A percentile compares a stretch with the other conserved stretches of the same genome.
phyloP scores from a whole-genome alignment of 2,329 filamentous ascomycete species.

The Fusarium siculi region DNA sequence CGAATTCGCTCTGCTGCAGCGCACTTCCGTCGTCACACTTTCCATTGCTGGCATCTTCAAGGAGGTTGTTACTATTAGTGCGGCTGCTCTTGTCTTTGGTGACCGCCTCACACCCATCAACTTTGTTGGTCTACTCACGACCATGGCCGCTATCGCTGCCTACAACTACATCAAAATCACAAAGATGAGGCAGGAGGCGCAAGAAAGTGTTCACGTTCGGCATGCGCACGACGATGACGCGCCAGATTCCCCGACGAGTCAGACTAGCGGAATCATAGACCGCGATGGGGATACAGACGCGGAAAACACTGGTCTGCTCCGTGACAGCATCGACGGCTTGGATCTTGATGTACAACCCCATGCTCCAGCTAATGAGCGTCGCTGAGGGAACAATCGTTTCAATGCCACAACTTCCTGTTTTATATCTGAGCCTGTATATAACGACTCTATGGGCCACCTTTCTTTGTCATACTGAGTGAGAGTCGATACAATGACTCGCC shows the following conservation, averaged over 20 bases:
- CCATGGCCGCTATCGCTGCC: slow-evolving; percentile 83
- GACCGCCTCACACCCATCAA: slow-evolving; percentile 91
- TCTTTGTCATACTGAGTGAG: slow-evolving; percentile 18
- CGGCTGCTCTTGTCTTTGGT: slow-evolving; percentile 87
- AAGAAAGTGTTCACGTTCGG: slow-evolving; percentile 58
- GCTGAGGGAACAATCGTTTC: slow-evolving; percentile 27
- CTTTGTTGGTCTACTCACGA: slow-evolving; percentile 85
- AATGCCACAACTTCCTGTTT: slow-evolving; percentile 23
- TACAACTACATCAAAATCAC: slow-evolving; percentile 97
- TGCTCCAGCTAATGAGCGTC: slow-evolving; percentile 21
- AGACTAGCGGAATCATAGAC: slow-evolving; percentile 55
- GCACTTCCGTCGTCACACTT: slow-evolving; percentile 94
- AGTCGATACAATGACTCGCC: slow-evolving; percentile 10
- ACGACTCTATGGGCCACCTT: slow-evolving; percentile 21
- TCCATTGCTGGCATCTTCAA: slow-evolving; percentile 99
- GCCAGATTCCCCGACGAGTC: slow-evolving; percentile 48
- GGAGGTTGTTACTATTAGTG: slow-evolving; percentile 94
- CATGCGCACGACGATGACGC: slow-evolving; percentile 49
- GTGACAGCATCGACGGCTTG: slow-evolving; percentile 50
- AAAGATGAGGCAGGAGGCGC: slow-evolving; percentile 85
- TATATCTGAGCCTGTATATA: slow-evolving; percentile 25
- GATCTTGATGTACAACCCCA: slow-evolving; percentile 50
- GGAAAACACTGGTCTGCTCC: slow-evolving; percentile 59
- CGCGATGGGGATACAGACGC: slow-evolving; percentile 56
- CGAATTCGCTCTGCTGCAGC: slow-evolving; percentile 94